phyloP scores from a whole-genome alignment of 2,329 filamentous ascomycete genomes.

The Cyanodermella asteris region DNA sequence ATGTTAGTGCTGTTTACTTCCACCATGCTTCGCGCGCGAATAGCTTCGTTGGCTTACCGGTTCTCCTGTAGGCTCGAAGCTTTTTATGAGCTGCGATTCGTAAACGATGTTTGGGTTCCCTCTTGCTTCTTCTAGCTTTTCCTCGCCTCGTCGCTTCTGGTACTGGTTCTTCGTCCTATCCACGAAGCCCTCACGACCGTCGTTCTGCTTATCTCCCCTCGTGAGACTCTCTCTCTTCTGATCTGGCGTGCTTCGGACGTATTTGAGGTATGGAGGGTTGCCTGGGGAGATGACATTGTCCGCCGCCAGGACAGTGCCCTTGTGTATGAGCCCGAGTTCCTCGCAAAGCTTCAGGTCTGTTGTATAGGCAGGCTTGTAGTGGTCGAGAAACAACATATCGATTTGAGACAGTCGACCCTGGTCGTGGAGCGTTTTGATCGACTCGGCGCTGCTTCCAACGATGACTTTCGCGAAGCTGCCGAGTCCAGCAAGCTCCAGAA shows the following conservation, averaged over 20 bases:
- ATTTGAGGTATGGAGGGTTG: slow-evolving; percentile 48
- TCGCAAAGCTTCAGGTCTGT: slow-evolving; percentile 59
- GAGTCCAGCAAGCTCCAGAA: slow-evolving; percentile 58
- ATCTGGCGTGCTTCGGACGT: slow-evolving; percentile 41
- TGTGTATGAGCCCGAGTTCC: slow-evolving; percentile 39
- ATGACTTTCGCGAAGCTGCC: slow-evolving; percentile 46
- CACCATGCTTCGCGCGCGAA: not conserved
- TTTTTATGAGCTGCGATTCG: slow-evolving; percentile 38
- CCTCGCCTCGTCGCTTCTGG: slow-evolving; percentile 10
- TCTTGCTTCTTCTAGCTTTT: slow-evolving; percentile 12
- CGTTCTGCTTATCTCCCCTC: slow-evolving; percentile 6
- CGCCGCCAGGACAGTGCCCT: slow-evolving; percentile 38
- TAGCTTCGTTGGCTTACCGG: slow-evolving; percentile 26
- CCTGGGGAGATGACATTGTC: slow-evolving; percentile 54
- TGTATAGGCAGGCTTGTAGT: slow-evolving; percentile 57
- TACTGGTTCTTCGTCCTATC: slow-evolving; percentile 10
- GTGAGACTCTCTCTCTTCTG: slow-evolving; percentile 29
- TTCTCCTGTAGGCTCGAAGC: slow-evolving; percentile 45
- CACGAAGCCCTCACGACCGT: slow-evolving; percentile 9
- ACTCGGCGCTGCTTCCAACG: slow-evolving; percentile 46
- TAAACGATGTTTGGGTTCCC: slow-evolving; percentile 31
- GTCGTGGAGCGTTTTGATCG: slow-evolving; percentile 36
- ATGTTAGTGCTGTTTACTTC: not conserved
- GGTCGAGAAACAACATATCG: slow-evolving; percentile 59
- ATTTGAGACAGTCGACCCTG: slow-evolving; percentile 34